Conservation (phyloP, 257 asterid species). For the Echium plantagineum region DNA sequence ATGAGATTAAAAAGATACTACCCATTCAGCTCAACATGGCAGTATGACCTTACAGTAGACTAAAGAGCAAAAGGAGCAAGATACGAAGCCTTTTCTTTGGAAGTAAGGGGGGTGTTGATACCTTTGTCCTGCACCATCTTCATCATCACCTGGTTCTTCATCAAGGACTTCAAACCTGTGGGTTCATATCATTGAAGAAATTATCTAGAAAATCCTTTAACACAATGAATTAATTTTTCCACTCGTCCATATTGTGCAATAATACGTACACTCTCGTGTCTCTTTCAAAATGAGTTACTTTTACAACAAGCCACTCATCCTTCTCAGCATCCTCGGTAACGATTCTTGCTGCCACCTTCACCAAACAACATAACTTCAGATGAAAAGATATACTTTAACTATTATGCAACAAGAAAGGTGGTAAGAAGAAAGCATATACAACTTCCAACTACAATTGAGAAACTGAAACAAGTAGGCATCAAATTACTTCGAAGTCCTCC, state of each 20-base stretch:
- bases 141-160: slow-evolving; percentile 97
- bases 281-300: slow-evolving; percentile 90
- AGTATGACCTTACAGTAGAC: no score
- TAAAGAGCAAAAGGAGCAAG: no score
- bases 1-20: no score
- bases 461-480: neutral
- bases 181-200: neutral
- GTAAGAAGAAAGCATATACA: neutral
- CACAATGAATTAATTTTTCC: neutral
- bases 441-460: neutral
- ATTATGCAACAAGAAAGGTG: neutral
- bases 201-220: neutral
- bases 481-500: neutral
- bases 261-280: slow-evolving; percentile 73
- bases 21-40: no score
- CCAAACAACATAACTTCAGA: slow-evolving; percentile 4
- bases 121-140: slow-evolving; percentile 92
- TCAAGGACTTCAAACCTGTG: slow-evolving; percentile 88
- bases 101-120: slow-evolving; percentile 6
- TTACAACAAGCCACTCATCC: slow-evolving; percentile 95
- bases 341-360: slow-evolving; percentile 93
- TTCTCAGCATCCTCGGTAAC: slow-evolving; percentile 76
- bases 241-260: neutral
- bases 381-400: slow-evolving; percentile 1
- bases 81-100: neutral